Evolutionary conservation across 495 filamentous ascomycete genomes (phyloP), one percentile per base, ranked within the genome.

Genomic region (Trichodelitschia bisporula): DNA sequence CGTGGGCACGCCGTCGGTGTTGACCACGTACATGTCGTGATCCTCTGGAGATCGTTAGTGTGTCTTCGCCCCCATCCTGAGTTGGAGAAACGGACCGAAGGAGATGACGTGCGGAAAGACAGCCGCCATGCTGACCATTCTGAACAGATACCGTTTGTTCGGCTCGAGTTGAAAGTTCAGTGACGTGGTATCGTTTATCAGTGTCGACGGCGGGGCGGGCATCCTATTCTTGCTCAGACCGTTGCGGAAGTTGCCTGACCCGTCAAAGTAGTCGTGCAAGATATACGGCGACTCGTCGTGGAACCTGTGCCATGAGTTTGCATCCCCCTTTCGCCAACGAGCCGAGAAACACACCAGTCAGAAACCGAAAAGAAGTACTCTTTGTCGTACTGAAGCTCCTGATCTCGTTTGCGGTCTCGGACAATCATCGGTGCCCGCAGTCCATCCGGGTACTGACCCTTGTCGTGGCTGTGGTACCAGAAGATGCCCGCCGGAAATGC

Each of bases 361-460:
- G 63, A 71, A 23, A 77, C 40, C 2, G 60, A 64, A 23, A 69
- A 33, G 0, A 61, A 50, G 19, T 66, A 44, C 45, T 80, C 73
- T 34, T 72, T 62, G 26, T 75, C 69, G 40, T 74, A 78, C 39
- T 64, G 46, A 32, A 55, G 58, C 18, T 49, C 40, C 40, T 65
- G 75, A 3, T 71, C 72, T 10, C 55, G 49, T 0, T 62, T 37
- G 2, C 62, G 61, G 40, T 82, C 75, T 29, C 78, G 62, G 20
- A 86, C 53, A 25, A 83, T 65, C 23, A 86, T 45, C 0, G 75
- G 61, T 1, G 70, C 72, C 27, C 72, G 59, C 19, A 76, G 58
- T 17, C 77, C 77, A 45, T 84, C 77, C 1, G 77, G 71, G 30
- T 78, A 79, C 43, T 77, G 73, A 4, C 56, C 61, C 12, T 58